Conservation (phyloP, 1,139 yeast species). For the Yamadazyma blattariae region DNA sequence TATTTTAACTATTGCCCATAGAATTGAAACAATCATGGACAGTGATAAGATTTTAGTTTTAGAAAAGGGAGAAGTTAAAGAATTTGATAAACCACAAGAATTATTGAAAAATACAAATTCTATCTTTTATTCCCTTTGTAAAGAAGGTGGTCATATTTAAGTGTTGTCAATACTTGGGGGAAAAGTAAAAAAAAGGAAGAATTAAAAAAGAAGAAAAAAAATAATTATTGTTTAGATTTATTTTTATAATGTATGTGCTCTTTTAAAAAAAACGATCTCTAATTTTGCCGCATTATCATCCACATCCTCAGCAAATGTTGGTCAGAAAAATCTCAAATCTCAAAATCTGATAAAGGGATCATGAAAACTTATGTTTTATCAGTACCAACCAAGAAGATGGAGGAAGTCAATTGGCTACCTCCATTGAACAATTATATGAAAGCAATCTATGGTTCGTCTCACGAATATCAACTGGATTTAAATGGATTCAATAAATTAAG, state of each 20-base stretch:
- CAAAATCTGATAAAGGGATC: no score
- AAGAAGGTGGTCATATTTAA: constrained; percentile 27
- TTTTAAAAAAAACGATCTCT: no score
- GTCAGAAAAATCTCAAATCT: no score
- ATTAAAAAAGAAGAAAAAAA: no score
- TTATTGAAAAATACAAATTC: constrained; percentile 22
- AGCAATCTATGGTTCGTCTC: constrained; percentile 60
- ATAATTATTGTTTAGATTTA: no score
- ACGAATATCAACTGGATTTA: constrained; percentile 59
- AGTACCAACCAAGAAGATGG: constrained; percentile 53
- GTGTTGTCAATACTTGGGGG: no score
- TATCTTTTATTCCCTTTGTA: constrained; percentile 30
- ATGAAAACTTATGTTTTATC: constrained; percentile 39
- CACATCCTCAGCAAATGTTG: no score
- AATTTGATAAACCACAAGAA: constrained; percentile 28
- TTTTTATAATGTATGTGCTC: no score
- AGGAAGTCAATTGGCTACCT: constrained; percentile 61
- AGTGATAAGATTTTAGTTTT: constrained; percentile 33
- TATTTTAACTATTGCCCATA: constrained; percentile 36
- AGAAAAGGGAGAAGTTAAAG: constrained; percentile 30
- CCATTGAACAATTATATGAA: constrained; percentile 61
- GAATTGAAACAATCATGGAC: constrained; percentile 35
- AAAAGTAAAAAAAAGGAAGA: no score
- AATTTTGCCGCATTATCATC: no score
- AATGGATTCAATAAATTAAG: constrained; percentile 57